Conservation (phyloP, 331 rosid genomes). For the Malus hybrid region DNA sequence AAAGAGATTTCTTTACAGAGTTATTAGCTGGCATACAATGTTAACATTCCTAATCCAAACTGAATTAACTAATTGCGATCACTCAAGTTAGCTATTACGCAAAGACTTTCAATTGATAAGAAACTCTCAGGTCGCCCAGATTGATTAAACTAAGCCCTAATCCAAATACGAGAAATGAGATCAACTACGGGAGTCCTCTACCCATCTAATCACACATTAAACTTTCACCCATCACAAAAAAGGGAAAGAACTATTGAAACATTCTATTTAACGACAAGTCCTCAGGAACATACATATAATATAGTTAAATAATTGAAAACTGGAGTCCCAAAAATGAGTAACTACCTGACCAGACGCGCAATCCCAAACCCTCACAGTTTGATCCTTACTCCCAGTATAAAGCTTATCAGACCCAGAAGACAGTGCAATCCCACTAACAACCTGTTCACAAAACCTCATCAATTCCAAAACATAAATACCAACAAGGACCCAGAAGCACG, state of each 20-base stretch:
- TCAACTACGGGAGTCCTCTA: neutral
- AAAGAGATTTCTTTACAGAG: neutral
- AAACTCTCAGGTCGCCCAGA: neutral
- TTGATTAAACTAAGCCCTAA: neutral
- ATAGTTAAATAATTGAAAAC: neutral
- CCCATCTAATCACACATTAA: neutral
- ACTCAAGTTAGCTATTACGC: neutral
- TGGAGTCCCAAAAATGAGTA: neutral
- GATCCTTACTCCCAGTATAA: conserved; percentile 83
- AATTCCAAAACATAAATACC: neutral
- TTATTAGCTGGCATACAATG: neutral
- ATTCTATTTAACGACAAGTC: neutral
- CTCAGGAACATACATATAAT: neutral
- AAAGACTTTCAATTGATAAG: too few species aligned
- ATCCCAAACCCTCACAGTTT: conserved; percentile 81
- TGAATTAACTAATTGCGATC: too few species aligned
- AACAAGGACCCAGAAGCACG: neutral
- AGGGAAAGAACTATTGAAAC: neutral
- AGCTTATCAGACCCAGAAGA: conserved; percentile 91
- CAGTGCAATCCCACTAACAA: conserved; percentile 71
- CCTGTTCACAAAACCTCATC: conserved; percentile 37
- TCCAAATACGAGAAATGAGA: neutral
- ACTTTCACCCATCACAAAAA: neutral
- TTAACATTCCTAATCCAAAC: neutral
- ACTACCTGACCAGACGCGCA: conserved; percentile 91